phyloP scores from a whole-genome alignment of 2,329 filamentous ascomycete species.

The Fragosphaeria purpurea region DNA sequence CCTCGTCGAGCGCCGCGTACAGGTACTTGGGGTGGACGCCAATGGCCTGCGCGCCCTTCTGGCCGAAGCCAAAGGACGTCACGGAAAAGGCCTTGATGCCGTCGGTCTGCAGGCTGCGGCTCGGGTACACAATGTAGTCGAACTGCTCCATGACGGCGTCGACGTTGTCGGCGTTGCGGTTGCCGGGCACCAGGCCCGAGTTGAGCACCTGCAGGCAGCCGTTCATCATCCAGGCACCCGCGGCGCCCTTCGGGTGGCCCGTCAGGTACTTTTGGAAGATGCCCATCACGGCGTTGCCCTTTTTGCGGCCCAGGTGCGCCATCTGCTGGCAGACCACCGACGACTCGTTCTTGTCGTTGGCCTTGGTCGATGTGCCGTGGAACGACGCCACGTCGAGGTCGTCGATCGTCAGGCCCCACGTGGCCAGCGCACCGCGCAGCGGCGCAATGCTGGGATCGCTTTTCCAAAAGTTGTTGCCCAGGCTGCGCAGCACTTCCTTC shows the following conservation, averaged over 20 bases:
- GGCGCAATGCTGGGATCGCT: slow-evolving; percentile 87
- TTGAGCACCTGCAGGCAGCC: slow-evolving; percentile 93
- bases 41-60: slow-evolving; percentile 96
- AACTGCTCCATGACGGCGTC: slow-evolving; percentile 96
- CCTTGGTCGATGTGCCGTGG: slow-evolving; percentile 97
- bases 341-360: slow-evolving; percentile 99
- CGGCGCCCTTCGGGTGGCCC: slow-evolving; percentile 97
- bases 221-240: slow-evolving; percentile 99
- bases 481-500: slow-evolving; percentile 82
- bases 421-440: slow-evolving; percentile 88
- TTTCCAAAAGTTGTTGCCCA: slow-evolving; percentile 99
- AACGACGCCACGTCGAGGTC: slow-evolving; percentile 93
- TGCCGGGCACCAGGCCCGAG: slow-evolving; percentile 86
- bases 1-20: slow-evolving; percentile 83
- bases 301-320: slow-evolving; percentile 84
- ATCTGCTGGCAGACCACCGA: slow-evolving; percentile 95
- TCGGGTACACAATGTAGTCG: slow-evolving; percentile 95
- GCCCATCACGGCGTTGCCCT: slow-evolving; percentile 91
- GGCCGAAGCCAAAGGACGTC: slow-evolving; percentile 97
- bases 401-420: slow-evolving; percentile 96
- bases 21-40: slow-evolving; percentile 96
- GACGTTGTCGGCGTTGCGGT: slow-evolving; percentile 96
- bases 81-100: slow-evolving; percentile 98
- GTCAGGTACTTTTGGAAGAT: slow-evolving; percentile 99
- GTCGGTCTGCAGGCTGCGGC: slow-evolving; percentile 89